A percentile compares a stretch with the other conserved stretches of the same genome.
phyloP scores from a whole-genome alignment of 2,329 filamentous ascomycete genomes.

The Fusarium algeriense region DNA sequence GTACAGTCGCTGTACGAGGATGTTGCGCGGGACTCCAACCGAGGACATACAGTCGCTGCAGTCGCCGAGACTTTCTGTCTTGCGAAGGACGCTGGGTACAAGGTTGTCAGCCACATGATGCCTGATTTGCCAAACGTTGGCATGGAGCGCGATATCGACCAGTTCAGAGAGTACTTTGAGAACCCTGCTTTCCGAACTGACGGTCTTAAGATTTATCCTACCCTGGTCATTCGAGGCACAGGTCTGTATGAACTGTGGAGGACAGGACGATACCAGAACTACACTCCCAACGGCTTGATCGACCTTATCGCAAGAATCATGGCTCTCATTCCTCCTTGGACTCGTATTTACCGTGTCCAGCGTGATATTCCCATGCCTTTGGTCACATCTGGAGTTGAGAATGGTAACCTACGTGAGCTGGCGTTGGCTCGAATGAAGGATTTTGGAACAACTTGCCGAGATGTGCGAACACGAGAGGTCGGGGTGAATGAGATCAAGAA shows the following conservation, averaged over 20 bases:
- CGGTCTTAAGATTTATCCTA: slow-evolving; percentile 97
- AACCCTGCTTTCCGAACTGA: slow-evolving; percentile 96
- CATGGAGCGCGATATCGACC: slow-evolving; percentile 96
- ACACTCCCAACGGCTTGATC: slow-evolving; percentile 95
- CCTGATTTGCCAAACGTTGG: slow-evolving; percentile 97
- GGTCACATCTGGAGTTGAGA: slow-evolving; percentile 98
- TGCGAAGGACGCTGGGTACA: slow-evolving; percentile 98
- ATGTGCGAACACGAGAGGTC: slow-evolving; percentile 95
- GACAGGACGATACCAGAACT: slow-evolving; percentile 97
- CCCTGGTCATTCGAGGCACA: slow-evolving; percentile 94
- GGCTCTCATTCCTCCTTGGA: slow-evolving; percentile 96
- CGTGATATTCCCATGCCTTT: slow-evolving; percentile 99
- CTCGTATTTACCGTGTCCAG: slow-evolving; percentile 97
- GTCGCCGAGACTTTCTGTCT: slow-evolving; percentile 97
- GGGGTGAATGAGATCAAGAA: slow-evolving; percentile 99
- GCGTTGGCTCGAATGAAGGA: slow-evolving; percentile 99
- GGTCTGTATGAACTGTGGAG: slow-evolving; percentile 98
- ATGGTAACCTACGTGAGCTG: slow-evolving; percentile 93
- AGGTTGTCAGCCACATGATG: slow-evolving; percentile 99
- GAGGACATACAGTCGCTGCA: slow-evolving; percentile 93
- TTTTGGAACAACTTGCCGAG: slow-evolving; percentile 95
- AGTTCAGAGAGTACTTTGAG: slow-evolving; percentile 98
- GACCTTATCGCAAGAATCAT: slow-evolving; percentile 97
- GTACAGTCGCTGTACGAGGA: slow-evolving; percentile 98
- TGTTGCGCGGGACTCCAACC: slow-evolving; percentile 96